Evolutionary conservation across 495 filamentous ascomycete genomes (phyloP), one percentile per base, ranked within the genome.

Genomic region (Daldinia vernicosa): DNA sequence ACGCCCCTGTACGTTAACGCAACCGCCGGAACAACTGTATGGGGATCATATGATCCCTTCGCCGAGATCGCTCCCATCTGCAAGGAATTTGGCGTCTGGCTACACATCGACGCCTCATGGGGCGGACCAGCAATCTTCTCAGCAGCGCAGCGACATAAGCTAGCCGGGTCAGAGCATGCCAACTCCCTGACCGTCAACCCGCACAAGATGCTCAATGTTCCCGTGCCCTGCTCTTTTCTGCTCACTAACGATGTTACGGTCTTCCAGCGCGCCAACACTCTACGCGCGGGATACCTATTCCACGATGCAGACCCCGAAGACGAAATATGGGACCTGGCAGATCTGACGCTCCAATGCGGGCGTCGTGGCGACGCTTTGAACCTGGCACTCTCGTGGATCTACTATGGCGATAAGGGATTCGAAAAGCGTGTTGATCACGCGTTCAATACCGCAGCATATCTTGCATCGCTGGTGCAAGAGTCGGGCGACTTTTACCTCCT

Each of bases 1-100:
- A 94, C 91, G 6, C 95, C 95, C 0, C 92, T 99, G 72, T 99
- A 95, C 80, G 93, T 98, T 75, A 98, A 97, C 75, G 91, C 95
- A 4, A 97, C 95, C 1, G 95, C 95, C 4, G 95, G 95, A 19
- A 98, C 95, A 15, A 99, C 95, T 3, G 95, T 97, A 9, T 80
- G 94, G 64, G 95, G 95, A 19, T 93, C 92, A 14, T 99, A 91
- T 77, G 95, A 98, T 77, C 92, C 92, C 1, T 89, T 98, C 68
- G 76, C 83, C 22, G 86, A 83, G 12, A 90, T 98, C 67, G 85
- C 90, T 1, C 85, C 84, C 28, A 83, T 98, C 15, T 97, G 93
- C 82, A 78, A 84, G 55, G 84, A 85, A 66, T 82, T 92, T 73
- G 86, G 86, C 33, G 81, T 98, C 40, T 98, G 95, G 95, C 76